These are phyloP conservation scores for Centella asiatica DNA, from an alignment of 129 eudicot genomes.

Conservation along the genomic window DNA sequence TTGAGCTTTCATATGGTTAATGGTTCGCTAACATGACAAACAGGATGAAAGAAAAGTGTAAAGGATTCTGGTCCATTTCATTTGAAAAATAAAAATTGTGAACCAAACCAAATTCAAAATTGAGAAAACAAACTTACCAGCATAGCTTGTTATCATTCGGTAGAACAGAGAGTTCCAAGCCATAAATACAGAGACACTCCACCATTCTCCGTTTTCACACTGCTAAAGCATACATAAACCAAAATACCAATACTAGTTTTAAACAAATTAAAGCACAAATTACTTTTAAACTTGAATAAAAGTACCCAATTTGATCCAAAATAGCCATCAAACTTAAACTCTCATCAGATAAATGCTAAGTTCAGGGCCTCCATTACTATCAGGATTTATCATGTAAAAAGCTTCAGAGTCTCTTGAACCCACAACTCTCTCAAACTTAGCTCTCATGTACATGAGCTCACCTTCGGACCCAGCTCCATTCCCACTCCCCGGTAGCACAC, in stretches of 20 bases:
- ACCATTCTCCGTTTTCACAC: background rate
- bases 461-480: constrained; percentile 45
- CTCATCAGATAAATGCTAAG: constrained; percentile 74
- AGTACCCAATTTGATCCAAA: background rate
- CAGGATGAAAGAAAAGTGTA: background rate
- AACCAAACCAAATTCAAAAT: background rate
- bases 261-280: no score
- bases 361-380: constrained; percentile 79
- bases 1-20: no score
- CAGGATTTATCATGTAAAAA: constrained; percentile 91
- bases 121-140: background rate
- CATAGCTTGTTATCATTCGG: background rate
- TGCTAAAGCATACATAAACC: background rate
- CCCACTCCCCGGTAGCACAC: constrained; percentile 56
- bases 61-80: no score
- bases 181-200: background rate
- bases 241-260: no score
- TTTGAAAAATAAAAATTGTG: background rate
- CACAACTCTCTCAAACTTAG: constrained; percentile 73
- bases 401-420: constrained; percentile 85
- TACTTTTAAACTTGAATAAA: no score
- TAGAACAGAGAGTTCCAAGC: background rate
- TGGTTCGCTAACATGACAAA: background rate
- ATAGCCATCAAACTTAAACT: constrained; percentile 23
- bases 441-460: constrained; percentile 83